These are phyloP conservation scores for Fistulifera solaris DNA, from an alignment of 108 stramenopile genomes.

Conservation along the genomic window DNA sequence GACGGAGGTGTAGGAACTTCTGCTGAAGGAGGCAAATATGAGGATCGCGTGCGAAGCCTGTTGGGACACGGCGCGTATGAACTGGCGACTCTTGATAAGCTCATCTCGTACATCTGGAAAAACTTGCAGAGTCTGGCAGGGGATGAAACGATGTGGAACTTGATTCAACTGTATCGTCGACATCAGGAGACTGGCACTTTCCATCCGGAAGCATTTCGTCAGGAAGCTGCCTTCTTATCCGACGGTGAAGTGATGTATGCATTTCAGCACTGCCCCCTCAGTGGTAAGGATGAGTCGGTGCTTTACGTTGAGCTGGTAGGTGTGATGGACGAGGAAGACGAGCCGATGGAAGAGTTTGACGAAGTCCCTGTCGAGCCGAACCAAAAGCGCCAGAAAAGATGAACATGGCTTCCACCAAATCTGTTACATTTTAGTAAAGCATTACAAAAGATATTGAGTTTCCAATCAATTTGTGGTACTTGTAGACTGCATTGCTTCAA, in stretches of 20 bases:
- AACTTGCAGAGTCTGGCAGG: constrained; percentile 73
- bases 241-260: constrained; percentile 86
- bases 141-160: constrained; percentile 77
- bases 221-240: constrained; percentile 73
- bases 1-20: constrained; percentile 37
- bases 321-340: constrained; percentile 48
- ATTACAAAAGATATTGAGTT: no score
- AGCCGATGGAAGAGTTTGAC: neutral
- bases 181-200: constrained; percentile 57
- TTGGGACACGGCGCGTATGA: constrained; percentile 81
- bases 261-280: constrained; percentile 65
- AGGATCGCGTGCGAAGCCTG: constrained; percentile 71
- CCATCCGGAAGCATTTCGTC: constrained; percentile 78
- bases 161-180: constrained; percentile 72
- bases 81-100: constrained; percentile 86
- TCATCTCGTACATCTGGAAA: constrained; percentile 78
- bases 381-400: constrained; percentile 1
- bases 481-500: no score
- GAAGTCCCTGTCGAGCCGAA: constrained; percentile 6
- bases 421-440: neutral
- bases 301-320: constrained; percentile 69
- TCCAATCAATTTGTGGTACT: no score
- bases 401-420: neutral
- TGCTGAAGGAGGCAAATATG: constrained; percentile 63
- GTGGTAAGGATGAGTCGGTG: constrained; percentile 52